Evolutionary conservation across 345 rosid genomes (phyloP).

Genomic region (Camelina neglecta): DNA sequence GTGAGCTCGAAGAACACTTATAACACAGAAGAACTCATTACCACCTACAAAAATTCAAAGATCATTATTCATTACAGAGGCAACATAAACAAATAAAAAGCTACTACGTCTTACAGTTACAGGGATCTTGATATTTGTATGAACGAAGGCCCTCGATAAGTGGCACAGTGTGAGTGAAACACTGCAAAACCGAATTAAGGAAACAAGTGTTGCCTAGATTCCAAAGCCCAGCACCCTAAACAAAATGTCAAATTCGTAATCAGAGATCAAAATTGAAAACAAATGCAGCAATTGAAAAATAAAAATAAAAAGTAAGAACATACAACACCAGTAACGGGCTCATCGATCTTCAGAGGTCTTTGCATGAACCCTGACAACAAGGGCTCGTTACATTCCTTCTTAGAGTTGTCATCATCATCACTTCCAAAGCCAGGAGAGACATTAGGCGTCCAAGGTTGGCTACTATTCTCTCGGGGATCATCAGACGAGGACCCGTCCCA

Average conservation of each 20-base stretch:
- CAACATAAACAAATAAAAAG: background rate
- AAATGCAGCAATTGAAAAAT: background rate
- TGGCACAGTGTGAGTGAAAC: slow-evolving; percentile 87
- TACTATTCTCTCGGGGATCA: background rate
- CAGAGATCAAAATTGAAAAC: background rate
- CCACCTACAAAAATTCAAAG: slow-evolving; percentile 52
- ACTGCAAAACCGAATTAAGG: slow-evolving; percentile 82
- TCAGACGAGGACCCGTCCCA: background rate
- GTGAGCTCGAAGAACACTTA: slow-evolving; percentile 58
- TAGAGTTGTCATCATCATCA: slow-evolving; percentile 21
- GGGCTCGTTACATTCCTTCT: background rate
- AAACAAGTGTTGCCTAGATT: slow-evolving; percentile 91
- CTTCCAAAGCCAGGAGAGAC: slow-evolving; percentile 8
- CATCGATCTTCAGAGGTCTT: background rate
- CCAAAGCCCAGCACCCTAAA: slow-evolving; percentile 80
- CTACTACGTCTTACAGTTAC: slow-evolving; percentile 50
- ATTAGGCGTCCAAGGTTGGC: background rate
- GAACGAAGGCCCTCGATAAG: slow-evolving; percentile 60
- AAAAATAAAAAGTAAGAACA: slow-evolving; percentile 7
- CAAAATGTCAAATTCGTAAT: background rate
- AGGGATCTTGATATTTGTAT: slow-evolving; percentile 48
- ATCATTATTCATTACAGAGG: background rate
- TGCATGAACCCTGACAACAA: background rate
- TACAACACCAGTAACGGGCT: slow-evolving; percentile 40
- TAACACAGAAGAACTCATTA: slow-evolving; percentile 59